Base-by-base conservation (phyloP, 2,329 filamentous ascomycete genomes). In the Mariannaea sp. region DNA sequence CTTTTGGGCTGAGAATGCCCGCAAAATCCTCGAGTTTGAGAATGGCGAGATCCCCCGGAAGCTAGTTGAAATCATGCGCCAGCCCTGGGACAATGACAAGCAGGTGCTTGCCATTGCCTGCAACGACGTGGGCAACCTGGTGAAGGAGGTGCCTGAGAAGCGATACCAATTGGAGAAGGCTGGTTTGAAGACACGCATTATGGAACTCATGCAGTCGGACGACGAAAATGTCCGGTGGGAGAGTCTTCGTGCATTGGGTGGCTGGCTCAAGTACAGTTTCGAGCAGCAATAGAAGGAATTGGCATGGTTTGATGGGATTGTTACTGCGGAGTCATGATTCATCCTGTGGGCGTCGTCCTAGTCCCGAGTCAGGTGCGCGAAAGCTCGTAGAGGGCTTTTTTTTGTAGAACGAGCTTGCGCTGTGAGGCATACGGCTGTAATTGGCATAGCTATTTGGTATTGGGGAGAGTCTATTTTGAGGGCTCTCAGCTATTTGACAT, bases 221-320 rank as follows among this genome's bases (percentile, higher is more conserved):
- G 91, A 96, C 66, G 92, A 96, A 77, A 87, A 85, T 55, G 90
- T 97, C 40, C 81, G 92, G 68, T 97, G 92, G 91, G 92, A 97
- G 78, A 94, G 90, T 73, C 75, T 97, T 75, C 85, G 88, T 66
- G 92, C 92, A 13, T 84, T 97, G 33, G 82, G 82, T 16, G 80
- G 81, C 14, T 85, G 82, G 82, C 71, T 85, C 66, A 84, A 84
- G 77, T 85, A 85, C 65, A 85, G 80, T 71, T 84, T 85, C 62
- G 82, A 85, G 61, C 65, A 70, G 58, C 58, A 66, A 64, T 66
- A 56, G n/a, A n/a, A 51, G 39, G 35, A 40, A 27, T 19, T 49
- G 47, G 43, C 29, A 16, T 17, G 32, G 49, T 41, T 35, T 56
- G 55, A 46, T 55, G 42, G 33, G 47, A 52, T 33, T 35, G 56